phyloP scores from a whole-genome alignment of 768 basidiomycete genomes.

The Baorangia bicolor region DNA sequence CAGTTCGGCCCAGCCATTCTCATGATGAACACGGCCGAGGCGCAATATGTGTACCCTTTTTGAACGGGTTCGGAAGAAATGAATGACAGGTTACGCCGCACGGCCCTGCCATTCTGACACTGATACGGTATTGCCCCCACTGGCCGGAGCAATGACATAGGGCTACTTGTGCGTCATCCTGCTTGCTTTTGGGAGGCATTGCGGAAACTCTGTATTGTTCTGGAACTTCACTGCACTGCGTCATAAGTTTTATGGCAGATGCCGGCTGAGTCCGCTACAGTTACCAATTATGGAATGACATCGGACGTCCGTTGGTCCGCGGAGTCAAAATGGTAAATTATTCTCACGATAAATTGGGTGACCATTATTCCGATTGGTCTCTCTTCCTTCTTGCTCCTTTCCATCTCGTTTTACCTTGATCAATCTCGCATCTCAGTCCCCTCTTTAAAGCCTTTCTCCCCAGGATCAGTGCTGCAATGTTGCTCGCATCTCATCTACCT shows the following conservation, averaged over 20 bases:
- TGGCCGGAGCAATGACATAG: no score
- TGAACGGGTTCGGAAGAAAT: no score
- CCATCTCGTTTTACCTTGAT: neutral
- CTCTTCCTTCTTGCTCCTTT: conserved; percentile 14
- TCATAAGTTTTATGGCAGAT: no score
- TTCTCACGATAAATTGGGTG: conserved; percentile 24
- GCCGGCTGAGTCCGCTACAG: no score
- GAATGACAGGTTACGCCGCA: neutral
- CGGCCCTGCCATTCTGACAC: no score
- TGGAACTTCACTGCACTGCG: no score
- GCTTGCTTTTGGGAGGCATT: no score
- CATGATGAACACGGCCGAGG: neutral
- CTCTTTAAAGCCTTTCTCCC: neutral
- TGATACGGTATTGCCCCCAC: no score
- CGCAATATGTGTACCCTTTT: neutral
- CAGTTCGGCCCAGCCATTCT: neutral
- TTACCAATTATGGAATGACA: neutral
- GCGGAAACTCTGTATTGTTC: no score
- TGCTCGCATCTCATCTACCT: neutral
- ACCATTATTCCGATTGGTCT: conserved; percentile 11
- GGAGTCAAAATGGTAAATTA: neutral
- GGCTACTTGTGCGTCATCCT: no score
- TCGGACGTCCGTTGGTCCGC: neutral
- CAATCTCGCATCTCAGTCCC: no score
- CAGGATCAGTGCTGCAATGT: conserved; percentile 3